Evolutionary conservation across 805 yeast species (phyloP).

Genomic region (Metschnikowia cerradonensis): DNA sequence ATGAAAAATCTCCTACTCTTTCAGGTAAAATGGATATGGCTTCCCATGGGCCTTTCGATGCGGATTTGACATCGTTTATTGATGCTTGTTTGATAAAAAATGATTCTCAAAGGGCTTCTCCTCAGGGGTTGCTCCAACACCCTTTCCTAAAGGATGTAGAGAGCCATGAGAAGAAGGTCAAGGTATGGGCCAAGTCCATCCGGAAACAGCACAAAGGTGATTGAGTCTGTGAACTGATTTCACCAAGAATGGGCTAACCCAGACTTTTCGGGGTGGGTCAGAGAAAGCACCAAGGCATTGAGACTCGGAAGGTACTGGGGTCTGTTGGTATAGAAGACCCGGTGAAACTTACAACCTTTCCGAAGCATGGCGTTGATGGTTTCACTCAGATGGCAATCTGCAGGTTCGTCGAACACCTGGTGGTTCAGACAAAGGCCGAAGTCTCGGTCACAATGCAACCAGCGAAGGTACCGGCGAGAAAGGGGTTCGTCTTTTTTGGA

Average conservation of each 20-base stretch:
- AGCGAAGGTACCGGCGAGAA: conserved; percentile 7
- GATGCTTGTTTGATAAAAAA: conserved; percentile 72
- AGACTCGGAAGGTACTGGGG: conserved; percentile 9
- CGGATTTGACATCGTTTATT: conserved; percentile 60
- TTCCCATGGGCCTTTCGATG: conserved; percentile 34
- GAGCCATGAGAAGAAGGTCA: conserved; percentile 33
- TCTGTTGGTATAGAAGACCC: conserved; percentile 17
- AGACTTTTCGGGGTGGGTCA: background rate
- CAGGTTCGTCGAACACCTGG: conserved; percentile 9
- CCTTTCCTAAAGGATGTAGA: conserved; percentile 31
- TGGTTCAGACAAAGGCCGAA: conserved; percentile 15
- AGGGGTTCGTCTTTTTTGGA: background rate
- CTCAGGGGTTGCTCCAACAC: conserved; percentile 57
- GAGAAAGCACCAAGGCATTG: conserved; percentile 16
- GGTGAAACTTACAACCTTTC: background rate
- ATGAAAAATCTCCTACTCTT: conserved; percentile 83
- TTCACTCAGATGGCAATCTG: conserved; percentile 12
- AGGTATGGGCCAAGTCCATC: conserved; percentile 39
- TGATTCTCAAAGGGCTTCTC: conserved; percentile 62
- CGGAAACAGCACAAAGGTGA: conserved; percentile 30
- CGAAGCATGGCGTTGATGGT: conserved; percentile 9
- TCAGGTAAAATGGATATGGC: conserved; percentile 27
- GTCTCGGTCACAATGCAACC: conserved; percentile 17
- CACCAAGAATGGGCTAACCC: too few relatives aligned
- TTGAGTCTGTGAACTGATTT: background rate